These are phyloP conservation scores for Verticillium longisporum DNA, from an alignment of 2,329 filamentous ascomycete species.

Conservation along the genomic window DNA sequence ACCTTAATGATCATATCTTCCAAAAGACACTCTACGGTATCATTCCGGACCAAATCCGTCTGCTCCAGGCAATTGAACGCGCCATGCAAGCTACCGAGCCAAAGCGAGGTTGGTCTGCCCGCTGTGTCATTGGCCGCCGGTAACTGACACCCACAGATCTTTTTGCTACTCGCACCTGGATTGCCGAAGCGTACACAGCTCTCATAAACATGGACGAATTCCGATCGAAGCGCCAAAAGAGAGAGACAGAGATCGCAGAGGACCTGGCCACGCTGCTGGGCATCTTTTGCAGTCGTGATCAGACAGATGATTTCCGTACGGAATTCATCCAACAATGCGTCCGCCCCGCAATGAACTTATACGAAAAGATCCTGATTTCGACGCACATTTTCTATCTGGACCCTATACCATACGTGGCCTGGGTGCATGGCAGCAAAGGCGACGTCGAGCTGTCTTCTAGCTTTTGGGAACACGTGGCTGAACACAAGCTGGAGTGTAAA, in stretches of 20 bases:
- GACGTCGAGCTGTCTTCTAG: slow-evolving; percentile 19
- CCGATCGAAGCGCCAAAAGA: slow-evolving; percentile 13
- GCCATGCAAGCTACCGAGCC: slow-evolving; percentile 27
- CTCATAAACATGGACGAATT: slow-evolving; percentile 24
- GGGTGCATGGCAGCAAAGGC: slow-evolving; percentile 9
- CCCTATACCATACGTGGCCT: slow-evolving; percentile 21
- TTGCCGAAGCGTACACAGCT: slow-evolving; percentile 28
- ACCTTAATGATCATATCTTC: slow-evolving; percentile 26
- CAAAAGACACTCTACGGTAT: slow-evolving; percentile 22
- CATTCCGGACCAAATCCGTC: slow-evolving; percentile 14
- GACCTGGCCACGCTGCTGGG: slow-evolving; percentile 20
- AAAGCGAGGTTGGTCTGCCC: slow-evolving; percentile 24
- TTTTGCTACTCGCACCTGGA: slow-evolving; percentile 28
- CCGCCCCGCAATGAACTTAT: slow-evolving; percentile 25
- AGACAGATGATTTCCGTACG: slow-evolving; percentile 14
- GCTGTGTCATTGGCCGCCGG: background rate
- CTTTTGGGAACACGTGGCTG: slow-evolving; percentile 21
- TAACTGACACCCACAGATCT: slow-evolving; percentile 18
- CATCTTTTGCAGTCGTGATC: slow-evolving; percentile 19
- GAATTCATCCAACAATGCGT: slow-evolving; percentile 21
- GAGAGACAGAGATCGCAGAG: slow-evolving; percentile 18
- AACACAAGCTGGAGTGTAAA: slow-evolving; percentile 22
- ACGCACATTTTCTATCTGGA: slow-evolving; percentile 30
- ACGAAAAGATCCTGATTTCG: slow-evolving; percentile 30
- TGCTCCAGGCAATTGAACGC: slow-evolving; percentile 24